These are phyloP conservation scores for Sporisorium iseilematis-ciliati DNA, from an alignment of 1,284 basidiomycete species.

Conservation along the genomic window DNA sequence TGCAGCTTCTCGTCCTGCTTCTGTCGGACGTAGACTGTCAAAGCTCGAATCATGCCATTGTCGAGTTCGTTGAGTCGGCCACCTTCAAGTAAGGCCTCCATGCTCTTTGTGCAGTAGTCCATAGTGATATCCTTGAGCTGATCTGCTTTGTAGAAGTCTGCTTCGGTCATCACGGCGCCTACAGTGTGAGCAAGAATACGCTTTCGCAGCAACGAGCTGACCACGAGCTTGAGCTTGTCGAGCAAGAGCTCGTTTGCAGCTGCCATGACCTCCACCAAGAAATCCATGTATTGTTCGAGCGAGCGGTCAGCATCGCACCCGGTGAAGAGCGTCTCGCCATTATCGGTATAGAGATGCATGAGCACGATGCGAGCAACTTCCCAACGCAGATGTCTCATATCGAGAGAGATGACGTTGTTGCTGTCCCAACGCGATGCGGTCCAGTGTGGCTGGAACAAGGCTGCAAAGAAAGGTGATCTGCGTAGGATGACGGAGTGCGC, in stretches of 20 bases:
- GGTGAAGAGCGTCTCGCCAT: conserved; percentile 79
- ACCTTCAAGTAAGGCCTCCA: conserved; percentile 88
- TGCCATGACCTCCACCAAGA: conserved; percentile 87
- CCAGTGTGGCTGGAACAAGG: conserved; percentile 89
- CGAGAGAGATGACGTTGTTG: conserved; percentile 75
- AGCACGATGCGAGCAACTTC: conserved; percentile 82
- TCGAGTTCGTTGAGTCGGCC: conserved; percentile 82
- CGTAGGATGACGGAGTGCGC: conserved; percentile 83
- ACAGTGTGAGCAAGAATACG: conserved; percentile 83
- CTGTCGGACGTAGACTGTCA: conserved; percentile 76
- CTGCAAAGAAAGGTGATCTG: conserved; percentile 85
- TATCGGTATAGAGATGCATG: conserved; percentile 82
- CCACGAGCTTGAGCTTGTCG: conserved; percentile 84
- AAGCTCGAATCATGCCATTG: conserved; percentile 77
- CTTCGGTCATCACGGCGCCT: conserved; percentile 84
- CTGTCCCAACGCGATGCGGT: conserved; percentile 76
- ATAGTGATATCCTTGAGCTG: conserved; percentile 81
- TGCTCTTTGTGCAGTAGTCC: conserved; percentile 83
- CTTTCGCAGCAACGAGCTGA: conserved; percentile 74
- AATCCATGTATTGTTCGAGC: conserved; percentile 84
- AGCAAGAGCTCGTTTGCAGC: conserved; percentile 89
- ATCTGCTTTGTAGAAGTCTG: conserved; percentile 81
- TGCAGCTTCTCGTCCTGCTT: conserved; percentile 80
- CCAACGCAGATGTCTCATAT: conserved; percentile 83
- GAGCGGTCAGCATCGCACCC: conserved; percentile 69